Evolutionary conservation across 129 eudicot genomes (phyloP).

Genomic region (Arctium lappa): DNA sequence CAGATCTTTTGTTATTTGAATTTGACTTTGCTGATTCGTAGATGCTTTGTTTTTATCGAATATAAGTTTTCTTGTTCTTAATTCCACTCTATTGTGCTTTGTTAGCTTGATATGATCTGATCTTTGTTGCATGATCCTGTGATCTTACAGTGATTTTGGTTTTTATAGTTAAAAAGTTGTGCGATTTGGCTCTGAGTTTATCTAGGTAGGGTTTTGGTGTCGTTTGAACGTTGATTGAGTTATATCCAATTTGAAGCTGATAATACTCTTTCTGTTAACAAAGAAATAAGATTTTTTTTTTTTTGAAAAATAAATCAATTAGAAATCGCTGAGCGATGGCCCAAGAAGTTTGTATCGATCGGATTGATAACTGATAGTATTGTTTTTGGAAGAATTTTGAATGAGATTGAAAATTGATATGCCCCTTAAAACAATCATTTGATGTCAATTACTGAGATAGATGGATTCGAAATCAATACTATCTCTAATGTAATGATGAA

Average conservation of each 20-base stretch:
- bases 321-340: no score
- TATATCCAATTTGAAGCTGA: not conserved
- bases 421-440: no score
- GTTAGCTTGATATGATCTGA: conserved; percentile 9
- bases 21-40: not conserved
- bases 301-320: not conserved
- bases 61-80: not conserved
- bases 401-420: not conserved
- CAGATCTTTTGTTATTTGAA: conserved; percentile 23
- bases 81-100: not conserved
- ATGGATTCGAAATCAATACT: not conserved
- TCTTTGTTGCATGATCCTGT: not conserved
- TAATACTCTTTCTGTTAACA: not conserved
- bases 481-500: not conserved
- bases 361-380: not conserved
- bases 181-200: not conserved
- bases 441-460: not conserved
- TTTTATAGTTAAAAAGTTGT: not conserved
- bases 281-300: not conserved
- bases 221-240: not conserved
- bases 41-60: not conserved
- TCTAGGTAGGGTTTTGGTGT: conserved; percentile 5
- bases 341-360: no score
- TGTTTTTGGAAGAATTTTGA: not conserved
- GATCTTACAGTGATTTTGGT: not conserved